Base-by-base conservation (phyloP, 164 flowering plant genomes). In the Aristolochia contorta region DNA sequence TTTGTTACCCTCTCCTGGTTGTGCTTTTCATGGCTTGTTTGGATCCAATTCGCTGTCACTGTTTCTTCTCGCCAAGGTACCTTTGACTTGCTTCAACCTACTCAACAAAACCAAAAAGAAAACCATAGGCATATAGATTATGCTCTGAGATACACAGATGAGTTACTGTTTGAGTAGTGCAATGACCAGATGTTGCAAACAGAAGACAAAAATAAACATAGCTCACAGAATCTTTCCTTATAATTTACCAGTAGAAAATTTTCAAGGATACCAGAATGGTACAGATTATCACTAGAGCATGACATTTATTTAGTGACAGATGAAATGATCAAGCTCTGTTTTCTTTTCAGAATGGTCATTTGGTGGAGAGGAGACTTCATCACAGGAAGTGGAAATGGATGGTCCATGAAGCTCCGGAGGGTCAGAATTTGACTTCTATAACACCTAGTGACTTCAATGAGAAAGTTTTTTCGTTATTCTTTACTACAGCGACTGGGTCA, bases 371-470 rank as follows among this genome's bases (percentile, higher is more conserved):
- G 63, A 59, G 84, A 56, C 56, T 84, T 56, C 76, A 84, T 57
- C 85, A 80, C 59, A 81, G 92, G 75, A 90, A 85, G 66, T 87
- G 97, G 97, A 85, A 79, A 71, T 90, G 97, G 97, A 71, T 82
- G 21, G 52, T 66, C 53, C 95, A 90, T 75, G 87, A 80, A 74
- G 76, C 78, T 67, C 89, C 92, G n/a, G 62, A 75, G 46, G 70
- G 73, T 45, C 80, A 85, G 52, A 69, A 56, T 2, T 65, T 90
- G 65, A 79, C 87, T 64, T 78, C 95, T 15, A 79, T 90, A 16
- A 77, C 87, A 12, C 77, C 71, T 61, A 80, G 80, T 58, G 83
- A 76, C 32, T 22, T 41, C 10, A 70, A 65, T 46, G 84, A 79
- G 12, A 75, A 67, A 46, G 37, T 69, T 16, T 65, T 61, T 57